Evolutionary conservation across 768 basidiomycete genomes (phyloP), one percentile per base, ranked within the genome.

Genomic region (Nevesoporus exiguus): DNA sequence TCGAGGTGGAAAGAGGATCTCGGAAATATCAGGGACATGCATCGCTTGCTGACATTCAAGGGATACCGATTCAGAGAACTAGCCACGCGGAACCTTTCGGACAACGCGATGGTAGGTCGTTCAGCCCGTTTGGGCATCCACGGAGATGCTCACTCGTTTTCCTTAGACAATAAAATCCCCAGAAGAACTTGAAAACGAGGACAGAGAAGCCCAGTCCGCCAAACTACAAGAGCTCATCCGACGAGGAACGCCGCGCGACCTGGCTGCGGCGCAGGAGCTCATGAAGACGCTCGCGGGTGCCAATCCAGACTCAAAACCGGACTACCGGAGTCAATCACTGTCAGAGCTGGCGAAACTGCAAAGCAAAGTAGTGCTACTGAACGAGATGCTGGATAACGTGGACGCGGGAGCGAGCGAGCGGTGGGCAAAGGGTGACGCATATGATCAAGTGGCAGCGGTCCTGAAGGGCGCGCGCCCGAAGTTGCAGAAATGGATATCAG

Each of bases 211-310:
- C 0, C 96, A 99, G 67, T 86, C 88, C 0, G 97, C 97, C 0
- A 98, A 99, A 76, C 79, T 99, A n/a, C 97, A 99, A 72, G 97
- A 99, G 69, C 83, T 98, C 36, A 98, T 99, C 54, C 84, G 97
- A 43, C 77, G 97, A 51, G 97, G 96, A 14, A 96, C 96, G 19
- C 97, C 97, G 0, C 83, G 93, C 60, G 97, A 99, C 72, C 81
- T 99, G 2, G 90, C 88, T 1, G 92, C 89, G 6, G 97, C 97
- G 13, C 95, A 99, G 66, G 95, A 99, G 65, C 78, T 99, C 31
- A 98, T 99, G 95, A 98, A 98, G 69, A 74, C 84, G 0, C 79
- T 99, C 43, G 89, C 96, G 6, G 96, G 97, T 27, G 96, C 95
- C 3, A 90, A 98, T 64, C 97, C 96, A 0, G 93, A 96, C 19